A percentile compares a stretch with the other conserved stretches of the same genome.
phyloP scores from a whole-genome alignment of 495 filamentous ascomycete species.

The Zalerion maritima region DNA sequence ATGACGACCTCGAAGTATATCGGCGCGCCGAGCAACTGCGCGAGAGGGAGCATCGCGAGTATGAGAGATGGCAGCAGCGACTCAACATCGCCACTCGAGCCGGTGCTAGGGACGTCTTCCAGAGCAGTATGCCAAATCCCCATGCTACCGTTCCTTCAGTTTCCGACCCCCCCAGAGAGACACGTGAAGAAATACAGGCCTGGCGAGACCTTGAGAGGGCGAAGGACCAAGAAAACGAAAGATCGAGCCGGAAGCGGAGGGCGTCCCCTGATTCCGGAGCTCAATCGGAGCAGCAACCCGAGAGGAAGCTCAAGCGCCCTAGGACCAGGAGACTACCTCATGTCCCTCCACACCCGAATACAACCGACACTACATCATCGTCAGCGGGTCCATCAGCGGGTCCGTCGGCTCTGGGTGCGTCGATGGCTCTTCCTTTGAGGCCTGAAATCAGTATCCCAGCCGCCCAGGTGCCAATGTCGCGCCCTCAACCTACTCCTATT shows the following conservation, averaged over 20 bases:
- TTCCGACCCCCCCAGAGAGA: constrained; percentile 42
- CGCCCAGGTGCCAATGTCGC: constrained; percentile 15
- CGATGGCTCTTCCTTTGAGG: too few species aligned
- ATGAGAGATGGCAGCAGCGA: constrained; percentile 62
- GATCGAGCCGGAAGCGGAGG: constrained; percentile 55
- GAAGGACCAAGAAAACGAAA: constrained; percentile 45
- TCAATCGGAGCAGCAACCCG: constrained; percentile 40
- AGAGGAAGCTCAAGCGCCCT: constrained; percentile 73
- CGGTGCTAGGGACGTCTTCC: constrained; percentile 52
- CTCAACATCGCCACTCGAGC: constrained; percentile 65
- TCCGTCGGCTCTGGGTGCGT: too few species aligned
- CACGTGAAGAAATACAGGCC: constrained; percentile 63
- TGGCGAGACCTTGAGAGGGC: constrained; percentile 86
- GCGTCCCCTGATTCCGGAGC: constrained; percentile 52
- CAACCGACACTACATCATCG: too few species aligned
- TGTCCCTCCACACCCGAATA: too few species aligned
- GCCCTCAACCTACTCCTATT: constrained; percentile 20
- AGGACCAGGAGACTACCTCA: constrained; percentile 42
- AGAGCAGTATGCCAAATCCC: constrained; percentile 35
- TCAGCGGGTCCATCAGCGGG: too few species aligned
- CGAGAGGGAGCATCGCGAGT: constrained; percentile 50
- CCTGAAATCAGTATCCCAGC: constrained; percentile 8
- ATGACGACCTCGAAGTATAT: constrained; percentile 46
- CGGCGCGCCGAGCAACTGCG: constrained; percentile 41
- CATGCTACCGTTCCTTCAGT: constrained; percentile 13